A percentile compares a stretch with the other conserved stretches of the same genome.
Conservation (phyloP, 306 rosid species). For the Chamaecrista fasciculata region DNA sequence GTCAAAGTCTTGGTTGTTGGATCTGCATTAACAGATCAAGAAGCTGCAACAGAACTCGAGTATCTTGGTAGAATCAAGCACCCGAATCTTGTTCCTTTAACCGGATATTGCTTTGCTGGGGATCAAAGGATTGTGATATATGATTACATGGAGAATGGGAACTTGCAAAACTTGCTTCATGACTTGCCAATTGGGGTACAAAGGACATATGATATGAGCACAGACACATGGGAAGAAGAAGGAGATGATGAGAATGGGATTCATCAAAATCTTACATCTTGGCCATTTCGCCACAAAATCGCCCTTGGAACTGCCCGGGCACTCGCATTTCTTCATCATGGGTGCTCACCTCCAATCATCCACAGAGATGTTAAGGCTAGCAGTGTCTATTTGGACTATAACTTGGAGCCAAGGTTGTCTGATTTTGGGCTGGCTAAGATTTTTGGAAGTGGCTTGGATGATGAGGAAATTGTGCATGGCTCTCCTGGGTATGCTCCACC, state of each 20-base stretch:
- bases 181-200: conserved; percentile 94
- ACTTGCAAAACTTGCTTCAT: conserved; percentile 88
- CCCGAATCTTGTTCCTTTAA: conserved; percentile 89
- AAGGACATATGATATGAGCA: conserved; percentile 89
- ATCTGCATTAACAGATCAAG: conserved; percentile 84
- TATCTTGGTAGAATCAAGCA: conserved; percentile 97
- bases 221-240: conserved; percentile 90
- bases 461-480: conserved; percentile 71
- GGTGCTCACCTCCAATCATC: conserved; percentile 96
- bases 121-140: conserved; percentile 95
- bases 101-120: conserved; percentile 97
- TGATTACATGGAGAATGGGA: conserved; percentile 99
- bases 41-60: conserved; percentile 92
- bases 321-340: conserved; percentile 91
- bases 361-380: conserved; percentile 93
- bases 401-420: conserved; percentile 88
- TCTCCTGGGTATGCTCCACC: conserved; percentile 89
- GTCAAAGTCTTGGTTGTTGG: conserved; percentile 93
- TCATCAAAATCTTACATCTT: conserved; percentile 70
- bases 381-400: conserved; percentile 85
- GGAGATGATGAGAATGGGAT: conserved; percentile 55
- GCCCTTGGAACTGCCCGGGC: conserved; percentile 96
- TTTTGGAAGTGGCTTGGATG: conserved; percentile 79
- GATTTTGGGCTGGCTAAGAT: conserved; percentile 93
- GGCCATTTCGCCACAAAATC: conserved; percentile 90